Evolutionary conservation across 2,329 filamentous ascomycete genomes (phyloP).

Genomic region (Cryphonectria carpinicola): DNA sequence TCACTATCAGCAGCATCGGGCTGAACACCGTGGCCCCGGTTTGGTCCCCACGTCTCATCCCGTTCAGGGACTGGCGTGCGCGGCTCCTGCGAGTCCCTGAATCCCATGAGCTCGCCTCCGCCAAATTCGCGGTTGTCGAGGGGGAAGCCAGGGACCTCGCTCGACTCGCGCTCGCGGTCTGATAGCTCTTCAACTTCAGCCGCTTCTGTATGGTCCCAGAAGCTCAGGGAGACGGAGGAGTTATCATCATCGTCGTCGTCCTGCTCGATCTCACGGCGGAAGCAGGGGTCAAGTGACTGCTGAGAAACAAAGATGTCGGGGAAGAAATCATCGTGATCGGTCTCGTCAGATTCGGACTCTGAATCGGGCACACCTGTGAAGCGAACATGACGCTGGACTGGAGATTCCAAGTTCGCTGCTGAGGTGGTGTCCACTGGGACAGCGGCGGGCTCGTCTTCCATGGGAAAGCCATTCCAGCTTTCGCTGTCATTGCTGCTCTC

Average conservation of each 20-base stretch:
- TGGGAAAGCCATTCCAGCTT: conserved; percentile 50
- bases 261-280: conserved; percentile 74
- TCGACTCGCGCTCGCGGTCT: conserved; percentile 3
- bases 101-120: conserved; percentile 1
- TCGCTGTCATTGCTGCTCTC: conserved; percentile 46
- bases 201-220: conserved; percentile 64
- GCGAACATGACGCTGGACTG: conserved; percentile 69
- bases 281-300: conserved; percentile 70
- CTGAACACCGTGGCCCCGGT: neutral
- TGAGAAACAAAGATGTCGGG: conserved; percentile 80
- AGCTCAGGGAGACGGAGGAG: conserved; percentile 61
- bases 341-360: conserved; percentile 65
- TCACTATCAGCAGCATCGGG: neutral
- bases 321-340: conserved; percentile 67
- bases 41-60: neutral
- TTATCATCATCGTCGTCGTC: conserved; percentile 55
- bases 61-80: neutral
- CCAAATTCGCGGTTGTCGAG: conserved; percentile 11
- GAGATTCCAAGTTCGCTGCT: conserved; percentile 15
- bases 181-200: conserved; percentile 43
- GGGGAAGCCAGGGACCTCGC: neutral
- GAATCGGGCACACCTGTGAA: conserved; percentile 71
- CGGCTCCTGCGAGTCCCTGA: neutral
- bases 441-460: conserved; percentile 32
- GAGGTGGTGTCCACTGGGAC: conserved; percentile 17